Conservation (phyloP, 176 grass and related monocot genomes). For the Aegilops umbellulata region DNA sequence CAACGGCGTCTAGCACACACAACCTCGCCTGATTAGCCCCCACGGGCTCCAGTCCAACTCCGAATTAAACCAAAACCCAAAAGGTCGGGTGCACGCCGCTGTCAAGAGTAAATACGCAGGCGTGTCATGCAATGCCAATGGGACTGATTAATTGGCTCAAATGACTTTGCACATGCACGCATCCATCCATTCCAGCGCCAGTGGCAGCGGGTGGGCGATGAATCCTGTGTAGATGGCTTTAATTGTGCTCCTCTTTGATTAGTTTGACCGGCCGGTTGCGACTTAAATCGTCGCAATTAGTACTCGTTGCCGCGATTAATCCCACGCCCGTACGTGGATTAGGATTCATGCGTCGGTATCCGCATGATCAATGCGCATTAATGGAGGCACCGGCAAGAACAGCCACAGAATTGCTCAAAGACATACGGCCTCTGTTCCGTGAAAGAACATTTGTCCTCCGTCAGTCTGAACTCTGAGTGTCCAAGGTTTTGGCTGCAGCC, state of each 20-base stretch:
- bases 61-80: not conserved
- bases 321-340: not conserved
- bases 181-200: not conserved
- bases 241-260: not conserved
- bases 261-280: not conserved
- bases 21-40: slow-evolving; percentile 44
- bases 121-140: slow-evolving; percentile 18
- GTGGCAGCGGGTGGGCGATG: not conserved
- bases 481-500: too few species aligned
- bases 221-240: not conserved
- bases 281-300: not conserved
- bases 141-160: not conserved
- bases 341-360: not conserved
- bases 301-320: not conserved
- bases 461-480: too few species aligned
- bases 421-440: not conserved
- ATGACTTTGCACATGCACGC: not conserved
- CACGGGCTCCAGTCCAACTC: slow-evolving; percentile 29
- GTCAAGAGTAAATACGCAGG: slow-evolving; percentile 19
- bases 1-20: slow-evolving; percentile 25
- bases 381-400: slow-evolving; percentile 12
- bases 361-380: slow-evolving; percentile 40
- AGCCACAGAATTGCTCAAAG: not conserved
- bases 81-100: slow-evolving; percentile 34
- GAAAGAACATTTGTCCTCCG: too few species aligned